Conservation (phyloP, 345 rosid species). For the Zanthoxylum bungeanum region DNA sequence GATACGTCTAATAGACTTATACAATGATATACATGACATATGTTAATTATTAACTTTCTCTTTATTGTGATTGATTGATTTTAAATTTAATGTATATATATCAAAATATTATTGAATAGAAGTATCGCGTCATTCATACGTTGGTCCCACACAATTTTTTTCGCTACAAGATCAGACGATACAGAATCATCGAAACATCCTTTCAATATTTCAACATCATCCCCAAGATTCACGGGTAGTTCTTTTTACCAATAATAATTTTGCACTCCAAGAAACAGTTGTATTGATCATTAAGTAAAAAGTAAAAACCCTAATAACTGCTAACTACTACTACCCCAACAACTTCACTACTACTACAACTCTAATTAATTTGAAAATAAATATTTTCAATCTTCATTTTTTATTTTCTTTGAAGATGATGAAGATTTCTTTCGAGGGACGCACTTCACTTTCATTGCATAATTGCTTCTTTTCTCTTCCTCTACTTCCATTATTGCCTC, state of each 20-base stretch:
- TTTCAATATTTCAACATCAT: neutral
- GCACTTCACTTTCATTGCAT: conserved; percentile 51
- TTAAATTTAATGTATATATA: no score
- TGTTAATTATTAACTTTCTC: no score
- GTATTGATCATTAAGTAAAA: neutral
- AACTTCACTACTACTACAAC: neutral
- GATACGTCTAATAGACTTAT: no score
- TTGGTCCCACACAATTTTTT: no score
- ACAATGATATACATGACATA: no score
- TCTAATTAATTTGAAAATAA: neutral
- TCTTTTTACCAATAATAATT: no score
- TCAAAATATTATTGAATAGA: no score
- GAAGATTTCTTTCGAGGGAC: conserved; percentile 59
- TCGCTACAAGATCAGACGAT: neutral
- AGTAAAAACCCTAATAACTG: neutral
- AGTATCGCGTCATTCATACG: no score
- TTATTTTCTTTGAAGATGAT: conserved; percentile 42
- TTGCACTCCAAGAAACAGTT: neutral
- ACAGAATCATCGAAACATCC: neutral
- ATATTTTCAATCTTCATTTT: conserved; percentile 19
- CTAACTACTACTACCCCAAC: neutral
- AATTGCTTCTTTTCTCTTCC: conserved; percentile 30
- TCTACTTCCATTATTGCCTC: conserved; percentile 12
- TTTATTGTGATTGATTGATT: no score
- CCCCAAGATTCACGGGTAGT: neutral